phyloP scores from a whole-genome alignment of 2,329 filamentous ascomycete genomes.

The Xylaria sp. region DNA sequence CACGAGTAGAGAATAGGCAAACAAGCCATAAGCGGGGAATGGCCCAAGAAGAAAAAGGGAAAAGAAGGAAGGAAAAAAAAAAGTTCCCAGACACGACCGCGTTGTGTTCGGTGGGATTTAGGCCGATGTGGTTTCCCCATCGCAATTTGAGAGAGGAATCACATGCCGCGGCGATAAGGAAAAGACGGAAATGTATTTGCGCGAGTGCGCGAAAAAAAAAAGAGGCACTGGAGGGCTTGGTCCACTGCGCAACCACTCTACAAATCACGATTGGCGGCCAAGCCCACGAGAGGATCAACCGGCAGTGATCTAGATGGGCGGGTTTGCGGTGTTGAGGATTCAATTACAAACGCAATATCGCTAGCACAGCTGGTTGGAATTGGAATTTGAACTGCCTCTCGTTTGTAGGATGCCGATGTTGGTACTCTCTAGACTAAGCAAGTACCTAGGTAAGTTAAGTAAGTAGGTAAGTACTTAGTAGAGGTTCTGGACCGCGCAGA shows the following conservation, averaged over 20 bases:
- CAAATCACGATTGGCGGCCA: slow-evolving; percentile 12
- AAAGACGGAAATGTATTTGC: not conserved
- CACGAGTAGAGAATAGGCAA: not conserved
- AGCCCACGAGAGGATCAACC: not conserved
- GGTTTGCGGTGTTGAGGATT: not conserved
- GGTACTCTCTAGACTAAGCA: not conserved
- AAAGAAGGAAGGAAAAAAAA: not conserved
- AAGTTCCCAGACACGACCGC: not conserved
- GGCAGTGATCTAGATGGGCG: not conserved
- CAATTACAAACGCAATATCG: slow-evolving; percentile 2
- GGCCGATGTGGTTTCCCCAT: slow-evolving; percentile 1
- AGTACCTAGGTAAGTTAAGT: no score
- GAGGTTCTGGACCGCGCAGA: slow-evolving; percentile 20
- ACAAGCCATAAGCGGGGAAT: not conserved
- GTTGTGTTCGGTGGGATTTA: slow-evolving; percentile 1
- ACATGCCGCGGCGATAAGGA: slow-evolving; percentile 3
- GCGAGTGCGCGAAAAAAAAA: not conserved
- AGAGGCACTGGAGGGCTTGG: not conserved
- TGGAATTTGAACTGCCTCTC: no score
- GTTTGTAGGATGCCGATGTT: not conserved
- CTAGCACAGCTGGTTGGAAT: not conserved
- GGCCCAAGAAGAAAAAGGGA: not conserved
- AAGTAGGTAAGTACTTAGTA: no score
- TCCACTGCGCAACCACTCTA: slow-evolving; percentile 1
- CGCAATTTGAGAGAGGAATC: slow-evolving; percentile 7